Evolutionary conservation across 805 yeast species (phyloP), one percentile per base, ranked within the genome.

Genomic region (Yarrowia divulgata): DNA sequence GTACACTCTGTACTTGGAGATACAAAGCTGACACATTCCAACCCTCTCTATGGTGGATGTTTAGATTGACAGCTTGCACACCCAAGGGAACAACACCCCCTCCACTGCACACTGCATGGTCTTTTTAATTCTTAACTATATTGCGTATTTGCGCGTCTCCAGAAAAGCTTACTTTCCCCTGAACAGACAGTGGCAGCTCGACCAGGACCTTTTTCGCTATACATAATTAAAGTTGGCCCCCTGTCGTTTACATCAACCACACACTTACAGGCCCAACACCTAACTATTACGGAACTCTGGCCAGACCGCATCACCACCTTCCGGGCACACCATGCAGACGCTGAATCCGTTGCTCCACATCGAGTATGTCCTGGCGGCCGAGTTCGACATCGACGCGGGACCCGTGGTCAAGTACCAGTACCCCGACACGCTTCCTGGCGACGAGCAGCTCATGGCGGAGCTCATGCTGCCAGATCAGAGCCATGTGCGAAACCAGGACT

Each of bases 381-480:
- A 90, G 78, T 93, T 92, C 76, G 95, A 92, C 76, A 86, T 88
- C 71, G 88, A 85, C 73, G 81, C 86, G 68, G 97, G 97, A 0
- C 88, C 95, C 0, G 80, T 85, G 4, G 78, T 92, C 40, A 81
- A 81, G 67, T 84, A 85, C 72, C 93, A 88, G 74, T 82, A 84
- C 66, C 94, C 96, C 2, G 71, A 68, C 34, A 72, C 71, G 52
- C 70, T 75, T 55, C 72, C 69, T 13, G 73, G 75, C 42, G 75
- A 73, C 70, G 67, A 69, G 42, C 72, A 71, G 42, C 71, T 73
- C 67, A 79, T 86, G 67, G 87, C 89, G 0, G 89, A 86, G 73
- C 78, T 86, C 67, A 83, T 86, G 85, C 75, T 86, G 55, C 89
- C 89, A 0, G 89, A 86, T 73, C 88, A 85, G 73, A 82, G 84